A percentile compares a stretch with the other conserved stretches of the same genome.
Conservation (phyloP, 2,329 filamentous ascomycete species). For the Aphanocladium album region DNA sequence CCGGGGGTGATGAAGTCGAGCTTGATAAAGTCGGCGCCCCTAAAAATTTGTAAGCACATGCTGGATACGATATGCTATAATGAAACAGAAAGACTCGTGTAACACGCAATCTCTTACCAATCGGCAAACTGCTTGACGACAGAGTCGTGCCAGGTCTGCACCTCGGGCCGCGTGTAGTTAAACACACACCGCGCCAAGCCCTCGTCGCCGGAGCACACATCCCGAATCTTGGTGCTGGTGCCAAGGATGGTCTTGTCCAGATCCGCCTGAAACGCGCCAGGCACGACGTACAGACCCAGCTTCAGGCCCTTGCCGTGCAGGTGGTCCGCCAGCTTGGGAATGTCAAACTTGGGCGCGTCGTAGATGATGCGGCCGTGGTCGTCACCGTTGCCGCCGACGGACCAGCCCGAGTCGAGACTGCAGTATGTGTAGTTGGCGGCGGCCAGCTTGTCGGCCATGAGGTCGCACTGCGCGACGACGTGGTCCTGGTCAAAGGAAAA, state of each 20-base stretch:
- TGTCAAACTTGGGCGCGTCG: constrained; percentile 15
- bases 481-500: constrained; percentile 17
- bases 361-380: constrained; percentile 18
- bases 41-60: neutral
- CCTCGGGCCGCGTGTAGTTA: constrained; percentile 15
- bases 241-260: constrained; percentile 17
- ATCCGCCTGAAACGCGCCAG: constrained; percentile 17
- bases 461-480: constrained; percentile 17
- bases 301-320: constrained; percentile 17
- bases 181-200: constrained; percentile 18
- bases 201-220: constrained; percentile 17
- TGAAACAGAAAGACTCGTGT: too few species aligned
- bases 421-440: constrained; percentile 16
- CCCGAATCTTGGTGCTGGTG: constrained; percentile 16
- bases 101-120: too few species aligned
- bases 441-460: constrained; percentile 8
- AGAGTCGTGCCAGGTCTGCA: constrained; percentile 18
- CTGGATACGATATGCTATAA: too few species aligned
- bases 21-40: constrained; percentile 19
- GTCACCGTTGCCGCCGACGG: constrained; percentile 18
- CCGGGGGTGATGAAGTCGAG: constrained; percentile 19
- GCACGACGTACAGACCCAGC: constrained; percentile 18
- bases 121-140: constrained; percentile 17
- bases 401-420: constrained; percentile 20
- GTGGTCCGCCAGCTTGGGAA: constrained; percentile 16